These are phyloP conservation scores for Trichophyton rubrum DNA, from an alignment of 2,329 filamentous ascomycete genomes.

Conservation along the genomic window DNA sequence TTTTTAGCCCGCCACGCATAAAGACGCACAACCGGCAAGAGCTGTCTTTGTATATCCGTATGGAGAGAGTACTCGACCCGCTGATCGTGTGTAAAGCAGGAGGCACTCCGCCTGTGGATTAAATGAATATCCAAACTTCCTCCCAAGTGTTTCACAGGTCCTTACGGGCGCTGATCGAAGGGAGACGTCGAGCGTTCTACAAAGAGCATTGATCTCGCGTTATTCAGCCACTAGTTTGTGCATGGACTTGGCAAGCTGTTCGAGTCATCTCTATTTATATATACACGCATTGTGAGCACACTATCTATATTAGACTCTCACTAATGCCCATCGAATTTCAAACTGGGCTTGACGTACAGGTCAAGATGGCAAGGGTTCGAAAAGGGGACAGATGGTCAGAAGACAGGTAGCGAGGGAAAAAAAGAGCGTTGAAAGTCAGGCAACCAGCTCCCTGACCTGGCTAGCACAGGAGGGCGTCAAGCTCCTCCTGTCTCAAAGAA, in stretches of 20 bases:
- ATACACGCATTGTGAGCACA: neutral
- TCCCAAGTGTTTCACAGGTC: neutral
- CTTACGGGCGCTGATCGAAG: neutral
- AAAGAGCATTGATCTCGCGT: neutral
- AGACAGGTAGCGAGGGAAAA: neutral
- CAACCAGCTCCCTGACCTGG: neutral
- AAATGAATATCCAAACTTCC: neutral
- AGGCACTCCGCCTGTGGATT: neutral
- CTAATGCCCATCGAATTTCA: slow-evolving; percentile 3
- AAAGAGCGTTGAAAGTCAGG: neutral
- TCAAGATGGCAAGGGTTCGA: neutral
- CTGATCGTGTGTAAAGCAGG: neutral
- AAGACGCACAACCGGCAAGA: neutral
- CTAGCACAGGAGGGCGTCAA: neutral
- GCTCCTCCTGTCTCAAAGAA: neutral
- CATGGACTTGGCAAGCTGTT: neutral
- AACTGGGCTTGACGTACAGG: neutral
- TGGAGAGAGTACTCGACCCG: neutral
- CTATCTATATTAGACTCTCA: slow-evolving; percentile 1
- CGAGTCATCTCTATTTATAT: neutral
- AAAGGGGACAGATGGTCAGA: neutral
- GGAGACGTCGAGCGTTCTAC: neutral
- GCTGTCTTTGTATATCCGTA: neutral
- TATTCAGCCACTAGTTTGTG: neutral
- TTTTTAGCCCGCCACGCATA: neutral